These are phyloP conservation scores for Fomitopsis pinicola DNA, from an alignment of 1,284 basidiomycete genomes.

Conservation along the genomic window DNA sequence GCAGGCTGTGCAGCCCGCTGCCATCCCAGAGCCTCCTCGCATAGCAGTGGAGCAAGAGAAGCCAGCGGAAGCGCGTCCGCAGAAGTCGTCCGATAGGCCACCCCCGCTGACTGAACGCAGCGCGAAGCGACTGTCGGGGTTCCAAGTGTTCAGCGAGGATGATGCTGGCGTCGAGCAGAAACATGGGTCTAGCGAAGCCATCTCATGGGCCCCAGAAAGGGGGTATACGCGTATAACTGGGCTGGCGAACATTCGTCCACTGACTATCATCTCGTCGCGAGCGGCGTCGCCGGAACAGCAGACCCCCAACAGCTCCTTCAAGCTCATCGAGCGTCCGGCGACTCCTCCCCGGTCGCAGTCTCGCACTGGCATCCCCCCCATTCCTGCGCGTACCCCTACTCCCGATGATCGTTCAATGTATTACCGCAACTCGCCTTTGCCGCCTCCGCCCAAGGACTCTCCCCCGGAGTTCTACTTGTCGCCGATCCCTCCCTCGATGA, in stretches of 20 bases:
- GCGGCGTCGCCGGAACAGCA: conserved; percentile 1
- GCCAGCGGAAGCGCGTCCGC: background rate
- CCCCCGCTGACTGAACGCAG: conserved; percentile 1
- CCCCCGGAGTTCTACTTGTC: background rate
- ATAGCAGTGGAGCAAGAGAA: background rate
- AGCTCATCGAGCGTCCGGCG: background rate
- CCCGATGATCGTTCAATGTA: background rate
- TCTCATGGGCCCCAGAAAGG: background rate
- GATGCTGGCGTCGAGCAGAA: background rate
- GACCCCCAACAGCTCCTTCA: background rate
- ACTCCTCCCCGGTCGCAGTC: conserved; percentile 3
- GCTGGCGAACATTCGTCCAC: conserved; percentile 1
- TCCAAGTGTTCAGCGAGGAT: conserved; percentile 4
- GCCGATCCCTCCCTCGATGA: background rate
- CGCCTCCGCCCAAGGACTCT: background rate
- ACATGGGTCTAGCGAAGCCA: background rate
- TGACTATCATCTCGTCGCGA: conserved; percentile 6
- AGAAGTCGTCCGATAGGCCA: background rate
- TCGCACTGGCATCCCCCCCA: background rate
- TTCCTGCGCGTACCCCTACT: background rate
- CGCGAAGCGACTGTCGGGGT: background rate
- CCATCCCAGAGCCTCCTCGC: background rate
- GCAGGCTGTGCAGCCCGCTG: background rate
- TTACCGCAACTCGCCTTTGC: background rate
- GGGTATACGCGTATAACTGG: background rate